These are phyloP conservation scores for Yarrowia sp. DNA, from an alignment of 805 yeast species.

Conservation along the genomic window DNA sequence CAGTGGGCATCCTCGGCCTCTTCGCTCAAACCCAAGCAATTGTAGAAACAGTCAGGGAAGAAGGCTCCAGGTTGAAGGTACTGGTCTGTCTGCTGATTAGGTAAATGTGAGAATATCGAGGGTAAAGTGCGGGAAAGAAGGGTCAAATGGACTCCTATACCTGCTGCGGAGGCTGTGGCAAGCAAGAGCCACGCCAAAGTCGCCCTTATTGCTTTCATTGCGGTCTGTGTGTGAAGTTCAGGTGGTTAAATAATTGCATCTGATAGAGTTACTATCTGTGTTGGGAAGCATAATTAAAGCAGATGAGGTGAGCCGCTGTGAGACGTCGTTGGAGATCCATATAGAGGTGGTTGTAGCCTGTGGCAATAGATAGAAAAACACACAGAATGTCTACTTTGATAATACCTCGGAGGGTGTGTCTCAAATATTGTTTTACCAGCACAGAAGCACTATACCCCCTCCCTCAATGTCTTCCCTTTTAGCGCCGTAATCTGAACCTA, in stretches of 20 bases:
- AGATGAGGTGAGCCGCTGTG: conserved; percentile 12
- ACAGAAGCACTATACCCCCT: background rate
- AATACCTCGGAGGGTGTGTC: background rate
- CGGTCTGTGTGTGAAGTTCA: background rate
- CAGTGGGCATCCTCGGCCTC: conserved; percentile 72
- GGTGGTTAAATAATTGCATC: conserved; percentile 2
- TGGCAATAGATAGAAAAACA: too few species aligned
- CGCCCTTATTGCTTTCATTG: conserved; percentile 17
- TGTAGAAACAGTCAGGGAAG: conserved; percentile 72
- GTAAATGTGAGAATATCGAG: background rate
- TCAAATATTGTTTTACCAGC: background rate
- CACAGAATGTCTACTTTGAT: too few species aligned
- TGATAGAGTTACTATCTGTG: conserved; percentile 35
- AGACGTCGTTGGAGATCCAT: too few species aligned
- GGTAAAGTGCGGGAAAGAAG: conserved; percentile 30
- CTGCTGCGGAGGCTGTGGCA: background rate
- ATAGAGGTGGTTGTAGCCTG: too few species aligned
- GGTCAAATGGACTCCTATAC: conserved; percentile 32
- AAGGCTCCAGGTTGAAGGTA: conserved; percentile 66
- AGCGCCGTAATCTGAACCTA: background rate
- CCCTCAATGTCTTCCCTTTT: background rate
- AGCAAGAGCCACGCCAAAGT: background rate
- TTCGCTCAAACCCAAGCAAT: conserved; percentile 59
- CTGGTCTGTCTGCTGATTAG: conserved; percentile 40
- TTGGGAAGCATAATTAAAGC: conserved; percentile 30